Base-by-base conservation (phyloP, 2,329 filamentous ascomycete genomes). In the Colletotrichum chlorophyti region DNA sequence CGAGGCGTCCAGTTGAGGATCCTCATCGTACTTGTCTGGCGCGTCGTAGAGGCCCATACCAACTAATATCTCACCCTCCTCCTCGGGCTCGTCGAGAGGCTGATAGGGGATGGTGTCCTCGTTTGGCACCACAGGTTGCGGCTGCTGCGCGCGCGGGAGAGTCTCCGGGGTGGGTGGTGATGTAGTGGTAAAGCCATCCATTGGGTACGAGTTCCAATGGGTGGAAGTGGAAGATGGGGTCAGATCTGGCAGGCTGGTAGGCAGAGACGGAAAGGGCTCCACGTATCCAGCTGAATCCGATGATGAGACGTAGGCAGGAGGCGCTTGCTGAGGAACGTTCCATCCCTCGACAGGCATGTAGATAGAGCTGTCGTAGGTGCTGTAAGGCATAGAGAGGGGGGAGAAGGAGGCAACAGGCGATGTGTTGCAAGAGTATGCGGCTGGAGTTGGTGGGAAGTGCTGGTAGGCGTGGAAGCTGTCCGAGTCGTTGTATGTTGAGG, bases 31-130 rank as follows among this genome's bases (percentile, higher is more conserved):
- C 66, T 84, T 83, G 53, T 87, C 88, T 0, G 90, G 90, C 5
- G 84, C 77, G 66, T 92, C 91, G 71, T 95, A 95, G 0, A 95
- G 82, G 1, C 91, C 91, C 83, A 95, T 88, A 17, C 91, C 91
- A n/a, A 93, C 82, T 2, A 94, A 80, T 59, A 92, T 88, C 66
- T 93, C 90, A 32, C 86, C 88, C 12, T 83, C 77, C 24, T 85
- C 84, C 43, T 83, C 78, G 10, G 75, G 69, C 34, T 84, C 79
- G 27, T 82, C 79, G 21, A 84, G 72, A 6, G 80, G 65, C 53
- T 81, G 75, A 60, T 80, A 83, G 10, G 77, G 72, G 46, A 81
- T 78, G 6, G 73, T 69, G 55, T 83, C 82, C 43, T 86, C 81
- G 10, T 80, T 71, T 27, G 79, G 70, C 9, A 79, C 69, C 17